These are phyloP conservation scores for Conringia planisiliqua DNA, from an alignment of 345 rosid genomes.

Conservation along the genomic window DNA sequence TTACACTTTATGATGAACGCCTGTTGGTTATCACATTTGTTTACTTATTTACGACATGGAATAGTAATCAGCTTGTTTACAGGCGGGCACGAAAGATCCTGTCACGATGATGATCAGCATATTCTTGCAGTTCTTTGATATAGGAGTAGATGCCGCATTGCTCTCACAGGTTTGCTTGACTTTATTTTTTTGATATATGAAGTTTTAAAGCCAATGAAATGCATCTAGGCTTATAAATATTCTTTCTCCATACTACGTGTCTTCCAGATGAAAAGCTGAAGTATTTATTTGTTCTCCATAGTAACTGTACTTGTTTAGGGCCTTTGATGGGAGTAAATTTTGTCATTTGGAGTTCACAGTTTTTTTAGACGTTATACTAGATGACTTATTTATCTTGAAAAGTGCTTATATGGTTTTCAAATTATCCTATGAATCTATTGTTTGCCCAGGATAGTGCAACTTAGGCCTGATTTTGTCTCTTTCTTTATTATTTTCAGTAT, in stretches of 20 bases:
- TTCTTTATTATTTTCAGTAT: constrained; percentile 55
- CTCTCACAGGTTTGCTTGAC: constrained; percentile 72
- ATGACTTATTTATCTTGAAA: not conserved
- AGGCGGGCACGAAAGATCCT: constrained; percentile 98
- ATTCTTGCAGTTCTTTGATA: constrained; percentile 92
- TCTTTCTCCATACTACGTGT: not conserved
- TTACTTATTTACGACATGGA: constrained; percentile 1
- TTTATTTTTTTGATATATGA: not conserved
- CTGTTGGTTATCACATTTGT: not conserved
- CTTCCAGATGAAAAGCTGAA: not conserved
- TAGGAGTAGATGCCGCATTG: constrained; percentile 84
- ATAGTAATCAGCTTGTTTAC: constrained; percentile 37
- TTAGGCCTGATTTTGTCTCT: constrained; percentile 5
- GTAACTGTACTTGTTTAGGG: not conserved
- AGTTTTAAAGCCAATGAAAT: not conserved
- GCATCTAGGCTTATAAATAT: not conserved
- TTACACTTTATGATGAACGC: not conserved
- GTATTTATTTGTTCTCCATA: not conserved
- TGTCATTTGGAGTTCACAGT: not conserved
- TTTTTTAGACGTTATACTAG: not conserved
- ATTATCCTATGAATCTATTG: not conserved
- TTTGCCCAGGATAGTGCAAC: not conserved
- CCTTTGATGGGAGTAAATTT: not conserved
- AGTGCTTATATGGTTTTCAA: not conserved
- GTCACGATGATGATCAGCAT: constrained; percentile 91